Evolutionary conservation across 768 basidiomycete species (phyloP), one percentile per base, ranked within the genome.

Genomic region (Boletus huronensis): DNA sequence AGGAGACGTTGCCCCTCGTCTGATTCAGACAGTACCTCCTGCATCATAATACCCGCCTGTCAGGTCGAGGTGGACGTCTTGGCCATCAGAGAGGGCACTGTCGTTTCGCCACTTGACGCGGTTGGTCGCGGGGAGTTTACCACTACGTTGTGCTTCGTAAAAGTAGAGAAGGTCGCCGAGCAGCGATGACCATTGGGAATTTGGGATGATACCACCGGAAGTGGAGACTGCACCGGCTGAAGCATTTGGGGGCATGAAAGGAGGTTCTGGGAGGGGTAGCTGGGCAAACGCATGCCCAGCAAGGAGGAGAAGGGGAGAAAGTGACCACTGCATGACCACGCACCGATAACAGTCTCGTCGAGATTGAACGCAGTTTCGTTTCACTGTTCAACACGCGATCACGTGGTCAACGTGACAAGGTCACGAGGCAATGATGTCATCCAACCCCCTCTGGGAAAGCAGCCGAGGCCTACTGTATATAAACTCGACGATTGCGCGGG

Each of bases 41-140:
- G 94, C 93, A 76, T 96, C 94, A 66, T 91, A 95, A 67, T 87
- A 96, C 7, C 94, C 95, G 68, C 93, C 92, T 31, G 79, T 83
- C 49, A 97, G 72, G 68, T 98, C 89, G 16, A 93, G 64, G 6
- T 78, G 78, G 32, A 77, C 84, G 58, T 92, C 87, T 54, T 76
- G 70, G 14, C 93, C 95, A 70, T 98, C 95, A 34, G 82, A 73
- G 23, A 86, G 61, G 17, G 83, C 81, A 63, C 90, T 92, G 52
- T 87, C 80, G 63, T 97, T 97, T 49, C 94, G 77, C 95, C 95
- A 98, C 25, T 80, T 65, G 2, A 95, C 90, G 38, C 94, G 80
- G 56, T 90, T 90, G 5, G 75, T 75, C 13, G 72, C 62, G 0
- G 87, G 80, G 16, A 96, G 78, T 40, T 77, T 76, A 16, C 94